Base-by-base conservation (phyloP, 2,329 filamentous ascomycete genomes). In the Talaromyces sp. region DNA sequence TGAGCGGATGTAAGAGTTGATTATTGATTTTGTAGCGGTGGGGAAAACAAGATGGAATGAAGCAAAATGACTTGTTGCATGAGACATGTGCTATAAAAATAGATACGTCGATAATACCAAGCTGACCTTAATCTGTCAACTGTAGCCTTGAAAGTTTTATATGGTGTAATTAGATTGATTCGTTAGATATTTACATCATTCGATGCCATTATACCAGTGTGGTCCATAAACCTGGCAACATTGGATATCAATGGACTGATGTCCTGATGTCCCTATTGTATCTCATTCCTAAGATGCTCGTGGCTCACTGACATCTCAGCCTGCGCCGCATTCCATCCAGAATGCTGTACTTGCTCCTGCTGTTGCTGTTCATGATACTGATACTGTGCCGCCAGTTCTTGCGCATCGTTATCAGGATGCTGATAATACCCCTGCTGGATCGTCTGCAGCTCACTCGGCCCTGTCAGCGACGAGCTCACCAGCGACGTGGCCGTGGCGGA, bases 1-100 rank as follows among this genome's bases (percentile, higher is more conserved):
- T 64, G 89, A 93, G 76, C 85, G 90, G 69, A 88, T 89, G 82
- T 90, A 79, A 55, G 51, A 3, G 35, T 24, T 29, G 21, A 43
- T 26, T 17, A 6, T n/a, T 13, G 27, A 43, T 41, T 2, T n/a
- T 13, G 1, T 38, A 26, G 27, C 17, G 19, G 31, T 2, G 57
- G 35, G 31, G 55, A 46, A 54, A 55, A 50, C 29, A 61, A 53
- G 59, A 61, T 57, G 59, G 38, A 52, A 58, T 61, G 59, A 53
- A 46, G 41, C 9, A 21, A 46, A 19, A 51, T 60, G 17, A 52
- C 21, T 51, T 41, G 17, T 19, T 50, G 59, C 55, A 61, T 61
- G 55, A 58, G 27, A 55, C 55, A 56, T 55, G 17, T 52, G 27
- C 50, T 56, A 27, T 61, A 58, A 35, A 60, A 50, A 51, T 55